A percentile compares a stretch with the other conserved stretches of the same genome.
Conservation (phyloP, 257 asterid genomes). For the Ligustrum vulgare region DNA sequence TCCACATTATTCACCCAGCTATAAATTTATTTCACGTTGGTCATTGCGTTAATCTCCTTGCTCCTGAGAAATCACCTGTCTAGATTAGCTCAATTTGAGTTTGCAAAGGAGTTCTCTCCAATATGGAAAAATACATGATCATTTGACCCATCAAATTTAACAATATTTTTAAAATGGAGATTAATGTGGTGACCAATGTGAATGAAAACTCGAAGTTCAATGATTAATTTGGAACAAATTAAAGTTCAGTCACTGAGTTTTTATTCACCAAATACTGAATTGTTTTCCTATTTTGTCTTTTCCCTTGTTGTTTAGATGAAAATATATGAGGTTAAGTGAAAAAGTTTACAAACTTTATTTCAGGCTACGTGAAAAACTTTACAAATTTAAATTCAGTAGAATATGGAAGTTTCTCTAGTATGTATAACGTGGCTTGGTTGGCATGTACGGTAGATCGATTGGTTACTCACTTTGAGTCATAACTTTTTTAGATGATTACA, state of each 20-base stretch:
- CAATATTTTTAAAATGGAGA: background rate
- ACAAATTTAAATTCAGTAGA: background rate
- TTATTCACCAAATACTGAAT: background rate
- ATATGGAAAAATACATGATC: background rate
- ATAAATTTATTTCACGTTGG: background rate
- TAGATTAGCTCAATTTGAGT: background rate
- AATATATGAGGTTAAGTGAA: background rate
- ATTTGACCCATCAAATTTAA: background rate
- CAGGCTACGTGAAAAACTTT: background rate
- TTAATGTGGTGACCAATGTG: background rate
- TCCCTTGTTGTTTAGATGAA: too few relatives aligned
- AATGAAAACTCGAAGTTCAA: background rate
- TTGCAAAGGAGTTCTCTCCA: background rate
- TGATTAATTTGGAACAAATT: too few relatives aligned
- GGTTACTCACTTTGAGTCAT: slow-evolving; percentile 9
- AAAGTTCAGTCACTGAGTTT: background rate
- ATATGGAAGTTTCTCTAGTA: background rate
- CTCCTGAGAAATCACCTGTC: background rate
- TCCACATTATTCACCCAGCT: background rate
- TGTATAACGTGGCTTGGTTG: background rate
- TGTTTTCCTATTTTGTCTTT: too few relatives aligned
- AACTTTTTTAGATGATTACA: background rate
- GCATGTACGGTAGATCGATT: background rate
- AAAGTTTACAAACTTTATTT: background rate
- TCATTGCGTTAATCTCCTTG: background rate